Conservation (phyloP, 495 filamentous ascomycete genomes). For the Chaetomium tenue region DNA sequence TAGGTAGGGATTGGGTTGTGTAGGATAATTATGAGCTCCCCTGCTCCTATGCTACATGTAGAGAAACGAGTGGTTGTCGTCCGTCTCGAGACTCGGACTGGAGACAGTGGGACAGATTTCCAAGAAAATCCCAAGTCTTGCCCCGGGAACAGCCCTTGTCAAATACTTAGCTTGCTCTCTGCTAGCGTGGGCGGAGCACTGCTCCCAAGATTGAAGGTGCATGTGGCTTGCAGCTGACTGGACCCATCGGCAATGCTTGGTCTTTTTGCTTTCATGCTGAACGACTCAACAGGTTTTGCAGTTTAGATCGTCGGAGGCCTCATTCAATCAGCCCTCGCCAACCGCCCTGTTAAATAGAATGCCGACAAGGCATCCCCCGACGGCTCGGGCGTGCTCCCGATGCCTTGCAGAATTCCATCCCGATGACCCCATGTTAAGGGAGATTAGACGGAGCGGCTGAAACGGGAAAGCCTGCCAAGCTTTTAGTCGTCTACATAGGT, state of each 20-base stretch:
- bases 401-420: background rate
- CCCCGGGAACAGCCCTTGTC: background rate
- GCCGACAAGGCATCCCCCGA: no score
- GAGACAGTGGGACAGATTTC: background rate
- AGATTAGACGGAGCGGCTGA: constrained; percentile 4
- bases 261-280: no score
- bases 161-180: background rate
- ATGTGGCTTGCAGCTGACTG: background rate
- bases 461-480: background rate
- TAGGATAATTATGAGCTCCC: no score
- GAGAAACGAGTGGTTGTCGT: no score
- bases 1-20: background rate
- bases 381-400: background rate
- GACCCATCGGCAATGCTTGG: background rate
- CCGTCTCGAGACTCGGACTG: background rate
- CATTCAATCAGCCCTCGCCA: background rate
- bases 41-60: no score
- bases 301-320: no score
- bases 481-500: background rate
- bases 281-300: no score
- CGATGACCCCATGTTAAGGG: background rate
- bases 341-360: background rate
- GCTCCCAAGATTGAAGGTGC: background rate
- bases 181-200: background rate
- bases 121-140: background rate